Base-by-base conservation (phyloP, 805 yeast species). In the Schwanniomyces vanrijiae region DNA sequence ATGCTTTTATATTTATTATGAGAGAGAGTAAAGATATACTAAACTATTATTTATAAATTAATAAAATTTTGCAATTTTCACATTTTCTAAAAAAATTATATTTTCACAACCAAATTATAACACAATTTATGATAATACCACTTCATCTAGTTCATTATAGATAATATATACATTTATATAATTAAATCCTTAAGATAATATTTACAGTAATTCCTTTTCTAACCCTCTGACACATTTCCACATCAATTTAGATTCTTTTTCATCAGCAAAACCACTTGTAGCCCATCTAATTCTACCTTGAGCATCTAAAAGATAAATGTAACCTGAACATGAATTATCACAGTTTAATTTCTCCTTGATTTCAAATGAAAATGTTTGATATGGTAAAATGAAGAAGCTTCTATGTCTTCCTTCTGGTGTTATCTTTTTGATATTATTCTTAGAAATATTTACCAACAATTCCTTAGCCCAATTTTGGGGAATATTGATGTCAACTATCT, bases 221-320 rank as follows among this genome's bases (percentile, higher is more conserved):
- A 88, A 58, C 0, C 87, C 86, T 22, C 68, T 68, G 1, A 86
- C 83, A 29, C 84, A 77, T 55, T 80, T 82, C 88, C 90, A 85
- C 46, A 88, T 64, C 13, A 80, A 68, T 14, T 71, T 71, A 41
- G 71, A 68, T 55, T 94, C 99, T 28, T 77, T 77, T n/a, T 77
- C 81, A 13, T 76, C 75, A 1, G 96, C 86, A 34, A 77, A 80
- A 2, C 98, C 99, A 55, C 95, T 82, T 3, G 90, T 88, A 20
- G 90, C 90, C 98, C 98, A 92, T 55, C 98, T 75, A 45, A 94
- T 85, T 56, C 79, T 84, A 43, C 86, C 84, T 11, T 82, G 71
- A 13, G 73, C 73, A 60, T 94, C 99, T 29, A 94, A 77, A 4
- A 92, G 70, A 53, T 90, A 86, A 9, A 90, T 71, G 60, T 88